Percentiles rank a stretch among this genome's conserved stretches.
phyloP scores from a whole-genome alignment of 768 basidiomycete species.

The Lentinula aciculospora region DNA sequence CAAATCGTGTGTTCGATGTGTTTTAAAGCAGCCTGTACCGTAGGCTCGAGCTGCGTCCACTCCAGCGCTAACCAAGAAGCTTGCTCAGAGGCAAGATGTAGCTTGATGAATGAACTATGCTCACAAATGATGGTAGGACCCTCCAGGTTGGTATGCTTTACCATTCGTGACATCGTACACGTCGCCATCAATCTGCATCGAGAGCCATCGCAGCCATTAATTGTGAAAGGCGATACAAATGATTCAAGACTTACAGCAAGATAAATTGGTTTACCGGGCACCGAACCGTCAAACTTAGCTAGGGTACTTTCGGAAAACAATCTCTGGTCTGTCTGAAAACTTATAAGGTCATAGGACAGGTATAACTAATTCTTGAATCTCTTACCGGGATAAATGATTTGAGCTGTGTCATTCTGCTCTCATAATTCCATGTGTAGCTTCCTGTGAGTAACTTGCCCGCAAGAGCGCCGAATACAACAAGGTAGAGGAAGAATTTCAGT shows the following conservation, averaged over 20 bases:
- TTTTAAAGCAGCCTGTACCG: constrained; percentile 88
- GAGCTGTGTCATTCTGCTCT: constrained; percentile 53
- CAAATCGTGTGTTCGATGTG: constrained; percentile 87
- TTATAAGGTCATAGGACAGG: neutral
- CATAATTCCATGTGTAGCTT: constrained; percentile 81
- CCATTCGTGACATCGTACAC: constrained; percentile 89
- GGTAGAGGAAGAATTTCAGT: constrained; percentile 62
- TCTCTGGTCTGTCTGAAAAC: constrained; percentile 44
- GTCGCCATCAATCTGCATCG: constrained; percentile 75
- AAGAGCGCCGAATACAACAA: constrained; percentile 47
- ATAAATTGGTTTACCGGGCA: constrained; percentile 65
- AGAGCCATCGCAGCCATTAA: neutral
- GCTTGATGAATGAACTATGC: constrained; percentile 14
- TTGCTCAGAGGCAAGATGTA: constrained; percentile 16
- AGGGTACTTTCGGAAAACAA: constrained; percentile 74
- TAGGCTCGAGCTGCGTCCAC: constrained; percentile 86
- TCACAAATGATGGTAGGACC: constrained; percentile 72
- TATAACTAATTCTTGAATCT: constrained; percentile 11
- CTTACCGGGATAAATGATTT: constrained; percentile 60
- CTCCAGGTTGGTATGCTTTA: constrained; percentile 83
- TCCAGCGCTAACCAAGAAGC: constrained; percentile 49
- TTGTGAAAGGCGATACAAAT: neutral
- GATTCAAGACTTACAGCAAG: constrained; percentile 58
- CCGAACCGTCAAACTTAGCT: constrained; percentile 62
- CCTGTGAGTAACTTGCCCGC: constrained; percentile 83